Base-by-base conservation (phyloP, 1,284 basidiomycete species). In the Fereydounia khargensis region DNA sequence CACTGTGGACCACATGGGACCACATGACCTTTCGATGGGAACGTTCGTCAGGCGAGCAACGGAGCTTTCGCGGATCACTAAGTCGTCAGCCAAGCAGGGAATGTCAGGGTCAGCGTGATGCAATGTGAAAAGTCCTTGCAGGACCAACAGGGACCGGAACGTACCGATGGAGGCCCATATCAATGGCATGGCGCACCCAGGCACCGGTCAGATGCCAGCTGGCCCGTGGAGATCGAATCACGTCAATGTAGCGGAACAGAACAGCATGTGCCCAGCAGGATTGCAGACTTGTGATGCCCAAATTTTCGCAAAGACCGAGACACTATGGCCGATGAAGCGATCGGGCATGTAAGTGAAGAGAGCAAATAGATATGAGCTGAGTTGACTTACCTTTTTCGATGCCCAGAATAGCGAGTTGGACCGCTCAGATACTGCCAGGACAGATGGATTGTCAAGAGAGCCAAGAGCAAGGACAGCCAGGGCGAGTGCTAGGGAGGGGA, bases 1-100 rank as follows among this genome's bases (percentile, higher is more conserved):
- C 59, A 33, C 57, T 62, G 41, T 62, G 59, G 9, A 62, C 51
- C n/a, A 62, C 59, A 28, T 62, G 59, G 23, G 46, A 53, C 59
- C 59, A 62, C 4, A 62, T 37, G 17, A 56, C 57, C 20, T 54
- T 35, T 18, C 59, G 17, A 3, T 49, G 49, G 4, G 59, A 48
- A 14, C 59, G 39, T 54, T 62, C 17, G 59, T 49, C 33, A 62
- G 19, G 13, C 54, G 47, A n/a, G n/a, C n/a, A 14, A 62, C 56
- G n/a, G 52, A 56, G 36, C 48, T 56, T n/a, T n/a, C n/a, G n/a
- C n/a, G n/a, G n/a, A n/a, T n/a, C n/a, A n/a, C n/a, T n/a, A n/a
- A n/a, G n/a, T n/a, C n/a, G n/a, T n/a, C n/a, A n/a, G n/a, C n/a
- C n/a, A n/a, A n/a, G n/a, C n/a, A n/a, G n/a, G n/a, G n/a, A n/a